Base-by-base conservation (phyloP, 2,329 filamentous ascomycete species). In the Magnaporthales sp. region DNA sequence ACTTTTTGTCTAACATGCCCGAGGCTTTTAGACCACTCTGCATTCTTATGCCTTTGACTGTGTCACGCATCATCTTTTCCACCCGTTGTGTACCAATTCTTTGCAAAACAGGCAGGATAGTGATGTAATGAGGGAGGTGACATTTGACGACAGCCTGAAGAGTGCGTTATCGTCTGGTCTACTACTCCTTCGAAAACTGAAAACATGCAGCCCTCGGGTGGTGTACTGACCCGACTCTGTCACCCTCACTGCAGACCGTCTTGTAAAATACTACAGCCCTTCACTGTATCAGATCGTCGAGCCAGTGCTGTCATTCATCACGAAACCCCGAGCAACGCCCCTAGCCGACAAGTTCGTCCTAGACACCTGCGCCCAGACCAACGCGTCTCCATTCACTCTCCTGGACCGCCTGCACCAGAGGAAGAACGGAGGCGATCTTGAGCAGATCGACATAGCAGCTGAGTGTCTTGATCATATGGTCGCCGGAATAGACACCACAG, bases 391-490 rank as follows among this genome's bases (percentile, higher is more conserved):
- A 5, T 86, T 88, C 68, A 88, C 86, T 0, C 80, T 90, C 4
- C 74, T 89, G 62, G 82, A 81, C 72, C 83, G 86, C 38, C 82
- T 91, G 70, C 76, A 84, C 72, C 77, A 86, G 71, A 63, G 63
- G 30, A 66, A 69, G 26, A 51, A 63, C 24, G 63, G 62, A n/a
- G 46, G 30, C 4, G 75, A 78, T 4, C 78, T 89, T 38, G 80
- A 84, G 38, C 74, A 78, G 3, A 76, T 85, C 3, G 83, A 88
- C 70, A 82, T 86, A 69, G 87, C 87, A 0, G 88, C 88, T 24
- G 89, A 91, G 75, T 89, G 86, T 71, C 83, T 89, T 67, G 89
- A 91, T 70, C 89, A 91, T 74, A 87, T 91, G 85, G 86, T 84
- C 0, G 89, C 89, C 0, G 89, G 89, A 0, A 90, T 91, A 68